phyloP scores from a whole-genome alignment of 108 stramenopile genomes.

The Nitzschia sp. region DNA sequence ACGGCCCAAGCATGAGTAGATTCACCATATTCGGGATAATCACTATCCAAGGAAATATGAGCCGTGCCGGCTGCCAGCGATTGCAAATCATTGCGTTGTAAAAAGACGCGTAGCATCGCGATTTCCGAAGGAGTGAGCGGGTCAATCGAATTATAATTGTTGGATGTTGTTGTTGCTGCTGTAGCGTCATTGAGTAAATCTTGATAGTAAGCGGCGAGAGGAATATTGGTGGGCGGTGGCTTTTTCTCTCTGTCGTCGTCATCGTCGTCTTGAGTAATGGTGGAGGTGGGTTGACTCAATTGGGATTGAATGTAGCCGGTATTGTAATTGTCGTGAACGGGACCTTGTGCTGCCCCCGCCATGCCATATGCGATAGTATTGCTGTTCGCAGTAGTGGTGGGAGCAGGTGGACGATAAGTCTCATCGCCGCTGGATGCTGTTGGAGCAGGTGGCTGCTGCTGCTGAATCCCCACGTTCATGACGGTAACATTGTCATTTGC shows the following conservation, averaged over 20 bases:
- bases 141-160: not conserved
- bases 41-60: slow-evolving; percentile 10
- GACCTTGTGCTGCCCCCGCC: not conserved
- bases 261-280: not conserved
- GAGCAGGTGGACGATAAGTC: no score
- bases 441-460: no score
- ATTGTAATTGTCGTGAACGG: not conserved
- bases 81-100: not conserved
- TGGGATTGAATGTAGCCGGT: not conserved
- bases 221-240: no score
- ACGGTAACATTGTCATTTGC: not conserved
- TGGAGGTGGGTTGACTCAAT: not conserved
- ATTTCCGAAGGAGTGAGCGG: not conserved
- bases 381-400: no score
- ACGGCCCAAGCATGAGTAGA: slow-evolving; percentile 49
- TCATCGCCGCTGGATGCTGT: no score
- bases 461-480: not conserved
- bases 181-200: not conserved
- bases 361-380: no score
- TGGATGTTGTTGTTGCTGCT: not conserved
- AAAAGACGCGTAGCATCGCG: not conserved
- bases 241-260: not conserved
- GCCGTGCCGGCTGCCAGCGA: not conserved
- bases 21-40: slow-evolving; percentile 43
- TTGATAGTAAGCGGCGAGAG: not conserved